phyloP scores from a whole-genome alignment of 352 stramenopile species.

The Pythium biforme region DNA sequence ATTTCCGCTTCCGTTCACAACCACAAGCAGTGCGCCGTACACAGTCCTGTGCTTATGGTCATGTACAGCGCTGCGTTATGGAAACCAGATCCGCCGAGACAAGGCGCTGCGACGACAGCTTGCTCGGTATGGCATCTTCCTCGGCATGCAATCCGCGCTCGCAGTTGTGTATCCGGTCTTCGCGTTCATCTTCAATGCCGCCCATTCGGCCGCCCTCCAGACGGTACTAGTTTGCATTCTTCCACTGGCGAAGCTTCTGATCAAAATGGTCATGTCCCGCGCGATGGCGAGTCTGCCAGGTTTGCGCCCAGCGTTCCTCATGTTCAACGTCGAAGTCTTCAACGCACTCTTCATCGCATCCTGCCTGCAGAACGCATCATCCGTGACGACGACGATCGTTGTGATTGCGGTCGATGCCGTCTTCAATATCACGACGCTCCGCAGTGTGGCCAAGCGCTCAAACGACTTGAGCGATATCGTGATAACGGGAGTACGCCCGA shows the following conservation, averaged over 20 bases:
- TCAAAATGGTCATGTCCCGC: slow-evolving; percentile 24
- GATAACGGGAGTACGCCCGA: no score
- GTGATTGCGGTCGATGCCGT: slow-evolving; percentile 28
- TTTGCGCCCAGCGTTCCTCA: slow-evolving; percentile 29
- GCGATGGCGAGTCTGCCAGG: slow-evolving; percentile 26
- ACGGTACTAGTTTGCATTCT: slow-evolving; percentile 6
- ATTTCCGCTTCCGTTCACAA: slow-evolving; percentile 37
- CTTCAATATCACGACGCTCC: slow-evolving; percentile 2
- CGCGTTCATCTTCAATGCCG: slow-evolving; percentile 2
- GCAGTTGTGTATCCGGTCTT: slow-evolving; percentile 13
- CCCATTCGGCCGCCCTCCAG: background rate
- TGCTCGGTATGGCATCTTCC: background rate
- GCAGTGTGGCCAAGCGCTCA: background rate
- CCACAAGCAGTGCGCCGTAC: slow-evolving; percentile 21
- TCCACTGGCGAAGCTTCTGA: background rate
- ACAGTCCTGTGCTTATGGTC: background rate
- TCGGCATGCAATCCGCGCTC: background rate
- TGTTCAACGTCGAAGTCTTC: slow-evolving; percentile 29
- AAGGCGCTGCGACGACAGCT: slow-evolving; percentile 1
- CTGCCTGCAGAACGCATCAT: slow-evolving; percentile 42
- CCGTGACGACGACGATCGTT: slow-evolving; percentile 27
- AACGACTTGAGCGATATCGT: background rate
- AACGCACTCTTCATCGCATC: slow-evolving; percentile 41
- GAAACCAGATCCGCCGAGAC: slow-evolving; percentile 1
- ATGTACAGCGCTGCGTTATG: slow-evolving; percentile 14